Percentiles rank a stretch among this genome's conserved stretches.
Evolutionary conservation across 257 asterid species (phyloP).

Genomic region (Jacaranda mimosifolia): DNA sequence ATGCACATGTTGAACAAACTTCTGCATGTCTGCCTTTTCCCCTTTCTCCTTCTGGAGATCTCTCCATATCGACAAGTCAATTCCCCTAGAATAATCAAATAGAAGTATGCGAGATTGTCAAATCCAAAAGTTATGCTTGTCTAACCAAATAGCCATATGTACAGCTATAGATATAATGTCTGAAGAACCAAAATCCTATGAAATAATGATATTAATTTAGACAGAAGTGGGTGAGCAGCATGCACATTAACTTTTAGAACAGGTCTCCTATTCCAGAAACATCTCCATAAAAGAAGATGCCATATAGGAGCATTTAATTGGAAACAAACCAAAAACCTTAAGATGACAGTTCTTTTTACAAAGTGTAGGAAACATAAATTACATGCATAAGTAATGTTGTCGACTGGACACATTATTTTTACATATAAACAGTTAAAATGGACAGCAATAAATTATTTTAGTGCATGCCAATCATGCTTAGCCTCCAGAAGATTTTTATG

Average conservation of each 20-base stretch:
- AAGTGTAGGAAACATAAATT: background rate
- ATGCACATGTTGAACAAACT: constrained; percentile 90
- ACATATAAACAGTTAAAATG: background rate
- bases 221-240: too few species aligned
- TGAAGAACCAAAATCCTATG: background rate
- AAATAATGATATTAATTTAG: too few species aligned
- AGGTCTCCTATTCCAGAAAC: background rate
- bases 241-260: too few species aligned
- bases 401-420: too few species aligned
- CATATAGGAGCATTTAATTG: background rate
- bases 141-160: constrained; percentile 10
- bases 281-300: background rate
- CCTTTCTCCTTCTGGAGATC: constrained; percentile 67
- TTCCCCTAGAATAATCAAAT: constrained; percentile 65
- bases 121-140: background rate
- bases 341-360: background rate
- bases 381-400: too few species aligned
- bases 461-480: background rate
- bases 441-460: background rate
- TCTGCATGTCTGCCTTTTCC: constrained; percentile 83
- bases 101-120: background rate
- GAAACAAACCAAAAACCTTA: background rate
- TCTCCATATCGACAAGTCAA: constrained; percentile 90
- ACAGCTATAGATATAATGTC: background rate
- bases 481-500: background rate